phyloP scores from a whole-genome alignment of 2,329 filamentous ascomycete species.

The Lomentospora prolificans region DNA sequence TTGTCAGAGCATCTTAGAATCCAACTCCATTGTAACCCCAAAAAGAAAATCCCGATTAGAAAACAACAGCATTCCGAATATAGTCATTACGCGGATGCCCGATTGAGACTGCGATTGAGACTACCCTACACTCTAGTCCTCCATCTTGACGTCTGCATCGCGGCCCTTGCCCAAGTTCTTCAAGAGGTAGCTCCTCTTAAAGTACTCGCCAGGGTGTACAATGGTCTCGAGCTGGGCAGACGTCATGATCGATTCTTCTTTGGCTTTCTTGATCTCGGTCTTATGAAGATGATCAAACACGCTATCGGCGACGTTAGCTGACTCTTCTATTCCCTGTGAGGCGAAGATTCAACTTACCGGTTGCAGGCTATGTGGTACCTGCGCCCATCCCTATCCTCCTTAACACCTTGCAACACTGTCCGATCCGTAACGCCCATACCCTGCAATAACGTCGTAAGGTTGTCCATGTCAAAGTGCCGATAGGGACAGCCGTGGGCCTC shows the following conservation, averaged over 20 bases:
- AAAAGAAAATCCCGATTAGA: too few species aligned
- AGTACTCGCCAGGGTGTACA: slow-evolving; percentile 95
- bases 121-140: too few species aligned
- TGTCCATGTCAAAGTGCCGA: slow-evolving; percentile 82
- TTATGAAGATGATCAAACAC: slow-evolving; percentile 88
- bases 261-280: slow-evolving; percentile 64
- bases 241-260: slow-evolving; percentile 63
- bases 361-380: slow-evolving; percentile 96
- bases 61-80: too few species aligned
- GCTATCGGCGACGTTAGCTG: too few species aligned
- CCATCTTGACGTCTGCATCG: slow-evolving; percentile 46
- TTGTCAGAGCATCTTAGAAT: too few species aligned
- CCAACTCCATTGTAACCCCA: too few species aligned
- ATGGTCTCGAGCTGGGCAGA: slow-evolving; percentile 82
- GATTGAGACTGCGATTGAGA: too few species aligned
- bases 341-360: too few species aligned
- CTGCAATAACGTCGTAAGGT: slow-evolving; percentile 67
- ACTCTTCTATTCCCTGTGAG: too few species aligned
- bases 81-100: background rate
- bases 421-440: slow-evolving; percentile 70
- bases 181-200: slow-evolving; percentile 84
- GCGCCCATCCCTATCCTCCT: slow-evolving; percentile 79
- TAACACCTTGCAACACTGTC: slow-evolving; percentile 67
- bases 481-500: slow-evolving; percentile 97
- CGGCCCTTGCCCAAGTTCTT: slow-evolving; percentile 58